Base-by-base conservation (phyloP, 257 asterid genomes). In the Solanum tarapatanum region DNA sequence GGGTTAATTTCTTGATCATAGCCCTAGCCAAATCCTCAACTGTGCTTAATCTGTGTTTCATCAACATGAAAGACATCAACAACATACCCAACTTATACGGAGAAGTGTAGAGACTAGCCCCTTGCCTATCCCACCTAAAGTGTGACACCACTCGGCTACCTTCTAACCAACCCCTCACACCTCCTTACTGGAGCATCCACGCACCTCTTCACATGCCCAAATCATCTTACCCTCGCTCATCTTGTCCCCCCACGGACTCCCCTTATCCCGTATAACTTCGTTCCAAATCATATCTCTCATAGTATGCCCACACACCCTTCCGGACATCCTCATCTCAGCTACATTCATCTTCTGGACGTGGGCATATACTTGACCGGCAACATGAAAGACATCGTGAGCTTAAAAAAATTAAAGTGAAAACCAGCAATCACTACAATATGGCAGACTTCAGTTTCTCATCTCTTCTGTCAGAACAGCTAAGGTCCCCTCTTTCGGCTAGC, bases 31-130 rank as follows among this genome's bases (percentile, higher is more conserved):
- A 91, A 82, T 95, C 98, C 92, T 94, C 98, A 87, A 91, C 88
- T 37, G 92, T 95, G 91, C 93, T 93, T 94, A 96, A 93, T 91
- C 99, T 96, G 92, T 96, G 92, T 91, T 89, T 84, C 90, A 89
- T 88, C 83, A 87, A 87, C 84, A 88, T 79, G 84, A 87, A 55
- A 86, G 80, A 30, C 84, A 77, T 90, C 82, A 62, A 23, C 23
- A 62, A 9, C 69, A 62, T 23, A 62, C 69, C 69, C 30, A 62
- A 62, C 30, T 62, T 3, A 62, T 9, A 62, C 5, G 1, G 69
- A 23, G 3, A 4, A 9, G 69, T 62, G 69, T 19, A 23, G 69
- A 60, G 69, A 1, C 28, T 23, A 60, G 14, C 69, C 28, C 28
- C 28, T 23, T 21, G 69, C 28, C 7, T 62, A 62, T 62, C 28